A percentile compares a stretch with the other conserved stretches of the same genome.
Conservation (phyloP, 371 early-diverging fungal species). For the Rhizopus arrhizus region DNA sequence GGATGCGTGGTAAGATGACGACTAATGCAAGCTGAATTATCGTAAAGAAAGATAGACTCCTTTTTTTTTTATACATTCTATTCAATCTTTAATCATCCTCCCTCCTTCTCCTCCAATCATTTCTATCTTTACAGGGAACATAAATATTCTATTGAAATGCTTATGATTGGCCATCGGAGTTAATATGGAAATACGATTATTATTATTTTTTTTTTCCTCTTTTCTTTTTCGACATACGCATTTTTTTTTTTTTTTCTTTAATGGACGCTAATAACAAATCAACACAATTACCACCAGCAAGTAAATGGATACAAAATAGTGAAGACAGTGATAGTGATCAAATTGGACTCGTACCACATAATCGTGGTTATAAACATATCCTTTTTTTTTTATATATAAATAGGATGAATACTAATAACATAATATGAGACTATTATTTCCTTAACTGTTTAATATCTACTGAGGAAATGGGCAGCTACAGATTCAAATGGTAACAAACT, state of each 20-base stretch:
- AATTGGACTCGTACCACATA: conserved; percentile 55
- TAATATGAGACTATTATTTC: conserved; percentile 15
- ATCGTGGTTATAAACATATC: conserved; percentile 64
- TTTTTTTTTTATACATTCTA: too few relatives aligned
- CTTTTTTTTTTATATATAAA: conserved; percentile 39
- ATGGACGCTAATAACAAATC: background rate
- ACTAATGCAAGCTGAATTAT: too few relatives aligned
- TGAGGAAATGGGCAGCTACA: conserved; percentile 47
- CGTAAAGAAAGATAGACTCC: too few relatives aligned
- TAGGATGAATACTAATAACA: background rate
- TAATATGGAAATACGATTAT: too few relatives aligned
- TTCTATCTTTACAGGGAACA: too few relatives aligned
- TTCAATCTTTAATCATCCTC: too few relatives aligned
- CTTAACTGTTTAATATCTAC: conserved; percentile 36
- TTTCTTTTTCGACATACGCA: background rate
- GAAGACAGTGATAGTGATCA: conserved; percentile 44
- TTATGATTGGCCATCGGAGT: background rate
- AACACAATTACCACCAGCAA: conserved; percentile 23
- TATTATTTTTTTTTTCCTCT: too few relatives aligned
- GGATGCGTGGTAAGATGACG: too few relatives aligned
- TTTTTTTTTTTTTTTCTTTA: background rate
- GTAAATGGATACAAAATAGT: conserved; percentile 34
- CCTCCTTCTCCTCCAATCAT: too few relatives aligned
- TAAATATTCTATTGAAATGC: background rate
- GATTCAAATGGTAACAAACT: conserved; percentile 47